phyloP scores from a whole-genome alignment of 331 rosid species.

The Acacia concinna region DNA sequence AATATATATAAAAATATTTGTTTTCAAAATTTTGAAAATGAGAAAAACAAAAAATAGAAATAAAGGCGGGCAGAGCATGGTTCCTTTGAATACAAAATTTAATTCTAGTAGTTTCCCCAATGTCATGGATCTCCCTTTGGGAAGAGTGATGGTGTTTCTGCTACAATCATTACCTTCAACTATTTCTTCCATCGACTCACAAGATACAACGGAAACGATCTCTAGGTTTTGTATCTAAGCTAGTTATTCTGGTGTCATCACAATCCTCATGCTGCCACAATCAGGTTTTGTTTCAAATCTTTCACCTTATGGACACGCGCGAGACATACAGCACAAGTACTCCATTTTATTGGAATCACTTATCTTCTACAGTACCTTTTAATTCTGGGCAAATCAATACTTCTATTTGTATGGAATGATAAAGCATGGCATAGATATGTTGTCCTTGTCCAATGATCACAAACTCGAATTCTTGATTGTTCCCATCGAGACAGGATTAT shows the following conservation, averaged over 20 bases:
- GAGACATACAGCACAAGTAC: background rate
- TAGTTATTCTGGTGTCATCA: no score
- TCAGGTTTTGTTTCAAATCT: background rate
- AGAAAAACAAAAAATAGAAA: no score
- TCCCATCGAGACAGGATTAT: no score
- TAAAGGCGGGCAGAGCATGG: background rate
- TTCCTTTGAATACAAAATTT: background rate
- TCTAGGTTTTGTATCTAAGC: background rate
- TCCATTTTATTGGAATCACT: background rate
- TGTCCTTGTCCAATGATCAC: background rate
- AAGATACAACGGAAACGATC: no score
- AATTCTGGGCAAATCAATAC: background rate
- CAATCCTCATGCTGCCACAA: background rate
- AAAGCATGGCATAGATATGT: background rate
- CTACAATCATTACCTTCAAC: background rate
- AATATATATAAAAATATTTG: no score
- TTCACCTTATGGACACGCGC: accelerated
- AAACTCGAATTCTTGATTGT: no score
- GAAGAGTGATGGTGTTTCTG: background rate
- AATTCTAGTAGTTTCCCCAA: background rate
- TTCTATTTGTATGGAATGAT: no score
- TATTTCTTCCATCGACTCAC: background rate
- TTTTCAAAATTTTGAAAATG: no score
- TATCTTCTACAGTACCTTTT: no score
- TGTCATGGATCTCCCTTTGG: background rate